phyloP scores from a whole-genome alignment of 805 yeast species.

The Suhomyces vadensis region DNA sequence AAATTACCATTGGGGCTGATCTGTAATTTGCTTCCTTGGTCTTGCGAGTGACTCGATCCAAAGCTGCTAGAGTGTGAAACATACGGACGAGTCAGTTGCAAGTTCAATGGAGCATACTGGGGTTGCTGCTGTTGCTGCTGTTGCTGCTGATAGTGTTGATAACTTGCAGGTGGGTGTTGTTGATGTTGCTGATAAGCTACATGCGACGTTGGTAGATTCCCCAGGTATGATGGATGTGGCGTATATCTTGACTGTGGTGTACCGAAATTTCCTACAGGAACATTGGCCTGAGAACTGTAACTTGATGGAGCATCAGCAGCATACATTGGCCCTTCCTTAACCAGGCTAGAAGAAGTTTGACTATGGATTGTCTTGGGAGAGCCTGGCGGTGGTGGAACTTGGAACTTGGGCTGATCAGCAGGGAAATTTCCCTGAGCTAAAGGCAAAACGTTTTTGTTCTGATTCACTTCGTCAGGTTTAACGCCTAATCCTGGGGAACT shows the following conservation, averaged over 20 bases:
- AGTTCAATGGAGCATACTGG: neutral
- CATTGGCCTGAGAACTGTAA: neutral
- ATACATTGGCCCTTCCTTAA: neutral
- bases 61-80: neutral
- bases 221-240: too few species aligned
- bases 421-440: neutral
- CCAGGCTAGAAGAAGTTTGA: neutral
- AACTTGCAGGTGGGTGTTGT: too few species aligned
- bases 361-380: neutral
- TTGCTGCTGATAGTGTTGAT: neutral
- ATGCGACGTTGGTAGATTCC: too few species aligned
- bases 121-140: neutral
- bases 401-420: neutral
- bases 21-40: neutral
- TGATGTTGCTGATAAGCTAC: too few species aligned
- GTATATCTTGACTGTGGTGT: too few species aligned
- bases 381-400: slow-evolving; percentile 6
- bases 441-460: neutral
- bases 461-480: neutral
- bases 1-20: slow-evolving; percentile 11
- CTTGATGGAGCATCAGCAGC: neutral
- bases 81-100: neutral
- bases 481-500: neutral
- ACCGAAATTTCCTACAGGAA: too few species aligned
- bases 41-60: neutral